Base-by-base conservation (phyloP, 2,329 filamentous ascomycete species). In the Furcasterigmium sp. region DNA sequence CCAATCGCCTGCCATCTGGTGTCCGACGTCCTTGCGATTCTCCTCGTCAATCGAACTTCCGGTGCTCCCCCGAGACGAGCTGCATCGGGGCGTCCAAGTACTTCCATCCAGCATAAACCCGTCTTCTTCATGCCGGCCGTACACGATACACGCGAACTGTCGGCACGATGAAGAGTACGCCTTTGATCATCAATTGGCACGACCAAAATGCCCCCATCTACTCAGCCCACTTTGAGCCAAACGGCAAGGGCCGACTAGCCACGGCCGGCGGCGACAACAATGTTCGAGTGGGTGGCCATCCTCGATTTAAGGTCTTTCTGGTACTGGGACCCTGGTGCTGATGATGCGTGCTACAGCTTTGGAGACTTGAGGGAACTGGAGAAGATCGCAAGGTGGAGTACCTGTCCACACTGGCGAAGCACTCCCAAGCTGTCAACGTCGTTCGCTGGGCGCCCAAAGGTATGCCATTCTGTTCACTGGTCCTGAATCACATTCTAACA, bases 151-250 rank as follows among this genome's bases (percentile, higher is more conserved):
- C 32, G 32, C 7, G n/a, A 17, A n/a, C 38, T 39, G n/a, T 54
- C 55, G 59, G 59, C 66, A 73, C 65, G 62, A 98, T 98, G 93
- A 97, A 95, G 79, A 91, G 90, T 61, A 85, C 89, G 60, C 91
- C 93, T 56, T 78, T 98, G 55, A 91, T 97, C 62, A 91, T 98
- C 70, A 89, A 94, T 74, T 98, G 93, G 93, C 94, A 98, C 69
- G 88, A 96, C 66, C 88, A 95, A 61, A 95, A 94, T 69, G 83
- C 88, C 56, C 93, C 93, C 46, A 91, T 98, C 63, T 98, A 97
- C 71, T 96, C 91, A 35, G 89, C 90, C 55, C 91, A 97, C 65
- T 98, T 97, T 63, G 91, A 98, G 63, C 88, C 88, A 38, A 78
- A 88, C 60, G 90, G 89, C 51, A 96, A 93, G 65, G 90, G 90